A percentile compares a stretch with the other conserved stretches of the same genome.
These are phyloP conservation scores for Paramecium primaurelia DNA, from an alignment of 73 alveolate species.

Conservation along the genomic window DNA sequence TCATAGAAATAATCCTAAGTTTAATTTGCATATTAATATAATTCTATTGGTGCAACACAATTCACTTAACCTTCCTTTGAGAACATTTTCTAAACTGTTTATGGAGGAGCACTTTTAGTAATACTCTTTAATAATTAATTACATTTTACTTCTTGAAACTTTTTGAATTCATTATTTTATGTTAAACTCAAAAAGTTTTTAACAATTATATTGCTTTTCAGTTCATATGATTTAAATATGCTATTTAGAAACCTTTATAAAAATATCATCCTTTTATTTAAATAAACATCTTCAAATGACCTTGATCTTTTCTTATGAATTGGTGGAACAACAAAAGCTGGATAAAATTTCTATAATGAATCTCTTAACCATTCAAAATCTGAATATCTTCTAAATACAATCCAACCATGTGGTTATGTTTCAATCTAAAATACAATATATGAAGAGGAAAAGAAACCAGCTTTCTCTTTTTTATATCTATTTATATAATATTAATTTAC, in stretches of 20 bases:
- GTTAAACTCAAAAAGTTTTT: neutral
- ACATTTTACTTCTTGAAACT: neutral
- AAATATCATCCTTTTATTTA: slow-evolving; percentile 2
- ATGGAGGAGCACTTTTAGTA: neutral
- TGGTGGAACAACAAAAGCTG: slow-evolving; percentile 65
- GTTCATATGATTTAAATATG: neutral
- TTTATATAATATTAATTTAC: neutral
- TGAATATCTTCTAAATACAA: slow-evolving; percentile 50
- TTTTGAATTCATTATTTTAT: neutral
- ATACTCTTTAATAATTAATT: neutral
- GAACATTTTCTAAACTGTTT: neutral
- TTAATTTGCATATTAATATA: neutral
- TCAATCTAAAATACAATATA: slow-evolving; percentile 42
- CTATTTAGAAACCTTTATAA: slow-evolving; percentile 8
- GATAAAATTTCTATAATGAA: slow-evolving; percentile 34
- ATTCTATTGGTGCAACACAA: neutral
- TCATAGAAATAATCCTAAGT: neutral
- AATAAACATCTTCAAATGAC: neutral
- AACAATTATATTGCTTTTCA: slow-evolving; percentile 12
- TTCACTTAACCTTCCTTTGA: neutral
- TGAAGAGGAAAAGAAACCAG: slow-evolving; percentile 18
- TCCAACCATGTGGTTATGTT: slow-evolving; percentile 44
- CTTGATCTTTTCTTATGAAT: slow-evolving; percentile 59
- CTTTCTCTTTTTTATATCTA: slow-evolving; percentile 24
- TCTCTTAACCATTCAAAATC: slow-evolving; percentile 67